These are phyloP conservation scores for Aspergillus melleus DNA, from an alignment of 2,329 filamentous ascomycete genomes.

Conservation along the genomic window DNA sequence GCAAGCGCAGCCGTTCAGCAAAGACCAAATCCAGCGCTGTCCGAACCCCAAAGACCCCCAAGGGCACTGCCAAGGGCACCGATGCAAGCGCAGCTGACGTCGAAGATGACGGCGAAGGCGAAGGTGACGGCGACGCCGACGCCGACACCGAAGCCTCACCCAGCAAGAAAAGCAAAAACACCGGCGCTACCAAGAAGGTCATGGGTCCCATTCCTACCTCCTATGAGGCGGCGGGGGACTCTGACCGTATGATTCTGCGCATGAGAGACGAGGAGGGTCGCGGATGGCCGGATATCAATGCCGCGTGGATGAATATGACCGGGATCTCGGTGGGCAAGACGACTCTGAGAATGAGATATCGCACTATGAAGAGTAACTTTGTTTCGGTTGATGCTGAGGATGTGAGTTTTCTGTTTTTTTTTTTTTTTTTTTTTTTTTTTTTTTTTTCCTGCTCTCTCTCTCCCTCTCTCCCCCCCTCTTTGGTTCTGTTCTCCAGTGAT, in stretches of 20 bases:
- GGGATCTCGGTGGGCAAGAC: slow-evolving; percentile 33
- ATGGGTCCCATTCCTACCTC: slow-evolving; percentile 24
- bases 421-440: neutral
- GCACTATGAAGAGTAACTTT: slow-evolving; percentile 42
- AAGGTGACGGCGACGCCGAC: too few species aligned
- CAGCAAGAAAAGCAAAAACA: slow-evolving; percentile 16
- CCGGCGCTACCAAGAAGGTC: slow-evolving; percentile 6
- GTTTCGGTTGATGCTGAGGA: slow-evolving; percentile 36
- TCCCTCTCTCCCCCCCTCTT: too few species aligned
- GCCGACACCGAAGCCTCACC: slow-evolving; percentile 2
- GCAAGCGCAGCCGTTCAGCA: slow-evolving; percentile 20
- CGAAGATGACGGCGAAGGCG: too few species aligned
- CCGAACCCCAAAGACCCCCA: neutral
- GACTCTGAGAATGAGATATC: slow-evolving; percentile 42
- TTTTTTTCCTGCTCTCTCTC: neutral
- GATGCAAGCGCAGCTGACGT: too few species aligned
- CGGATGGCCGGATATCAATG: slow-evolving; percentile 28
- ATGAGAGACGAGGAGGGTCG: slow-evolving; percentile 28
- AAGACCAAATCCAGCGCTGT: slow-evolving; percentile 9
- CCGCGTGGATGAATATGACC: slow-evolving; percentile 25
- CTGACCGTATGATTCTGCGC: slow-evolving; percentile 29
- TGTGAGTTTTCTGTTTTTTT: slow-evolving; percentile 22
- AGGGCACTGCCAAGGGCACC: too few species aligned
- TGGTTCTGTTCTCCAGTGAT: too few species aligned
- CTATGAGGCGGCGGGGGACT: slow-evolving; percentile 17